Evolutionary conservation across 2,329 filamentous ascomycete genomes (phyloP), one percentile per base, ranked within the genome.

Genomic region (Xylariales sp.): DNA sequence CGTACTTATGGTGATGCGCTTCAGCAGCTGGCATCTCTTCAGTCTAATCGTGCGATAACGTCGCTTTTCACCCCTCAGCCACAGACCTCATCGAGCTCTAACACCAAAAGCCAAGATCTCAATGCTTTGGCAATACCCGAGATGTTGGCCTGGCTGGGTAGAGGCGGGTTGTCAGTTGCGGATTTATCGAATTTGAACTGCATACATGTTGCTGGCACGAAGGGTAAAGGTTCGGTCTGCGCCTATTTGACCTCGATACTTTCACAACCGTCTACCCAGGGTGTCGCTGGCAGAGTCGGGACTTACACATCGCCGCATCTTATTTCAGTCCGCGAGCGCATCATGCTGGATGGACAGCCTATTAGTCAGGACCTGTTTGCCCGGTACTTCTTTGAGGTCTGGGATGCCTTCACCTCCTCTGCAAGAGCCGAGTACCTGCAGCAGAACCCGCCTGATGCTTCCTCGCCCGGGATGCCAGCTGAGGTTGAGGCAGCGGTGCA

Each of bases 141-240:
- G 59, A 91, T 93, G 76, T 67, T 82, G 19, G 76, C 80, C 49
- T 95, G 86, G 85, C 79, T 87, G 47, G 68, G 65, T 31, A 83
- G 83, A 44, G 81, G 87, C 38, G 88, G 88, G 33, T 87, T 95
- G 62, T 65, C 83, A 62, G 59, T 60, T 2, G 38, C 51, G 1
- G 65, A 69, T 46, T 65, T 77, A 18, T 51, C 60, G 11, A 47
- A 53, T 4, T 60, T 75, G 36, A 63, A 61, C 13, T 73, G 72
- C 48, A 79, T 97, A 43, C 91, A 97, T 57, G 81, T 97, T 31
- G 87, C 91, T 1, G 91, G 91, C 11, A 96, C 90, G 5, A 97
- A 96, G 60, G 91, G 91, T 43, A 97, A 96, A 61, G 90, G 90
- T 28, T 93, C 87, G 3, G 89, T 88, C 1, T 88, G 85, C 47